phyloP scores from a whole-genome alignment of 768 basidiomycete species.

The Psilocybe azurescens region DNA sequence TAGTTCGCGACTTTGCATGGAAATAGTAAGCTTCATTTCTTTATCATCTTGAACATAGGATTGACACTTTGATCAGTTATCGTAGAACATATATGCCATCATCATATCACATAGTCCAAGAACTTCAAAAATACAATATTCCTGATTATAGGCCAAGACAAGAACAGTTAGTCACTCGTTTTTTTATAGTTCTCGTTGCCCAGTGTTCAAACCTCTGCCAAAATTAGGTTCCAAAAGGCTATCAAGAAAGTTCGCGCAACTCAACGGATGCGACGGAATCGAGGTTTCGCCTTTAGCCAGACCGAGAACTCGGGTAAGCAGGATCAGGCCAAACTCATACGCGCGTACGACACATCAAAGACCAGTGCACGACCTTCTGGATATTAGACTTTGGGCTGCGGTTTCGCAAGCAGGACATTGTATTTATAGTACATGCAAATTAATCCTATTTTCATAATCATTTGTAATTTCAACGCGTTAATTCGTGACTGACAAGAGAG shows the following conservation, averaged over 20 bases:
- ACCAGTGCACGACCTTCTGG: conserved; percentile 74
- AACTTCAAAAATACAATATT: conserved; percentile 98
- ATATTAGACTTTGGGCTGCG: conserved; percentile 50
- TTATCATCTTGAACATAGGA: conserved; percentile 7
- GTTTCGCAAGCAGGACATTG: conserved; percentile 34
- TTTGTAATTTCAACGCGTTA: conserved; percentile 19
- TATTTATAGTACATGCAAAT: conserved; percentile 37
- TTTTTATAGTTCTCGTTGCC: neutral
- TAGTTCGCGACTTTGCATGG: conserved; percentile 92
- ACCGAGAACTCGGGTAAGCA: conserved; percentile 86
- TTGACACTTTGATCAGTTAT: conserved; percentile 59
- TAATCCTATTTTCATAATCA: conserved; percentile 28
- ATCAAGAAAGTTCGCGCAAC: conserved; percentile 99
- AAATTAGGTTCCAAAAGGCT: conserved; percentile 91
- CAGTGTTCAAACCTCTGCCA: conserved; percentile 17
- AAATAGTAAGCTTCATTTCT: conserved; percentile 78
- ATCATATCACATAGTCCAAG: conserved; percentile 98
- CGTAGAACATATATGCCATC: conserved; percentile 87
- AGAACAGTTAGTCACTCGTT: conserved; percentile 77
- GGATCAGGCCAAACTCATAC: conserved; percentile 85
- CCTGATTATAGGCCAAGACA: conserved; percentile 96
- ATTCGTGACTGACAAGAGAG: conserved; percentile 9
- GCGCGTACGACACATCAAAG: conserved; percentile 89
- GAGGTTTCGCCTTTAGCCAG: conserved; percentile 98
- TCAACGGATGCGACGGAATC: conserved; percentile 94